Percentiles rank a stretch among this genome's conserved stretches.
Conservation (phyloP, 179 eudicot genomes). For the Sideroxylon spinosum region DNA sequence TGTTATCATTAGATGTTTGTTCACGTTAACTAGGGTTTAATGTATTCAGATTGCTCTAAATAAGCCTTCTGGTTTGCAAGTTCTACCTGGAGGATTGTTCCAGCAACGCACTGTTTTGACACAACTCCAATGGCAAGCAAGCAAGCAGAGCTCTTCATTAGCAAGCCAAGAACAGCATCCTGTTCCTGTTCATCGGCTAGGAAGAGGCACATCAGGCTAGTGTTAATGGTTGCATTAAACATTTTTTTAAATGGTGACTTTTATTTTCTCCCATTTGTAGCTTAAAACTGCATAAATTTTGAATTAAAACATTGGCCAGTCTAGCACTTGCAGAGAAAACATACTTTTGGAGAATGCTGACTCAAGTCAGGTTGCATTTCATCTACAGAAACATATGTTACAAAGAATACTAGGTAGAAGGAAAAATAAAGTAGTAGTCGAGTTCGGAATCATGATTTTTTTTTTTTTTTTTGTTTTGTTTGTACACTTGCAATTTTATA, state of each 20-base stretch:
- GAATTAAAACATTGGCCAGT: neutral
- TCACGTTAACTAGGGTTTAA: neutral
- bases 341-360: neutral
- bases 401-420: neutral
- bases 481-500: neutral
- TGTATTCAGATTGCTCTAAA: conserved; percentile 69
- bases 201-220: conserved; percentile 98
- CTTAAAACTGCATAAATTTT: neutral
- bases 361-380: neutral
- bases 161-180: conserved; percentile 48
- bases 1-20: neutral
- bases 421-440: neutral
- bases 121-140: conserved; percentile 67
- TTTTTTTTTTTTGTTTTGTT: neutral
- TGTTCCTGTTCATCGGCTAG: conserved; percentile 97
- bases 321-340: neutral
- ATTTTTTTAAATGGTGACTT: neutral
- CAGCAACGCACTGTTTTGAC: conserved; percentile 94
- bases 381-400: neutral
- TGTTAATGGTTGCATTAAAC: conserved; percentile 11
- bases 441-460: neutral
- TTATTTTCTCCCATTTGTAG: neutral
- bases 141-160: conserved; percentile 26
- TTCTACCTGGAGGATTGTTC: conserved; percentile 90
- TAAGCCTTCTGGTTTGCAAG: conserved; percentile 92